A percentile compares a stretch with the other conserved stretches of the same genome.
These are phyloP conservation scores for Ascosphaera pollenicola DNA, from an alignment of 2,329 filamentous ascomycete species.

Conservation along the genomic window DNA sequence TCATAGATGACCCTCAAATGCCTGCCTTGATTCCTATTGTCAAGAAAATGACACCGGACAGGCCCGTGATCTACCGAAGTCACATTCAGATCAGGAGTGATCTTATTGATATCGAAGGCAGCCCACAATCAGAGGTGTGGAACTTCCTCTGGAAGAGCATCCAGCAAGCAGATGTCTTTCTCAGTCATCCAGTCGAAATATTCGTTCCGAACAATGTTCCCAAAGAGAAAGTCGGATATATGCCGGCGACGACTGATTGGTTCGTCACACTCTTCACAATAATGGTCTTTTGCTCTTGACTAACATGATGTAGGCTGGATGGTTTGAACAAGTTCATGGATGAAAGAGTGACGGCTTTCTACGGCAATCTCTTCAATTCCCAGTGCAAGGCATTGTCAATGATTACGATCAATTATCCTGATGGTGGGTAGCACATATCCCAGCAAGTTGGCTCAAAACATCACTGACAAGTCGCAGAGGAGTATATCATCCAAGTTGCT, in stretches of 20 bases:
- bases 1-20: constrained; percentile 75
- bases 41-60: constrained; percentile 45
- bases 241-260: constrained; percentile 69
- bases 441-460: constrained; percentile 26
- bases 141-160: constrained; percentile 52
- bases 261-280: constrained; percentile 10
- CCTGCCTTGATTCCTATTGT: constrained; percentile 54
- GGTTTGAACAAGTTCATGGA: constrained; percentile 57
- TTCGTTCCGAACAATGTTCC: constrained; percentile 54
- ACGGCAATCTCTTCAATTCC: constrained; percentile 51
- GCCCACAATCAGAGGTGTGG: constrained; percentile 54
- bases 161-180: constrained; percentile 51
- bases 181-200: constrained; percentile 55
- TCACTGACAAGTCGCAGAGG: constrained; percentile 21
- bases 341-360: constrained; percentile 49
- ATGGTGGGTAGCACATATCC: constrained; percentile 8
- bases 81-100: constrained; percentile 69
- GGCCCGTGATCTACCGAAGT: constrained; percentile 58
- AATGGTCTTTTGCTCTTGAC: constrained; percentile 1
- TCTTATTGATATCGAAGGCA: constrained; percentile 37
- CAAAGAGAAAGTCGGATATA: constrained; percentile 43
- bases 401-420: constrained; percentile 17
- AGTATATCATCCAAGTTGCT: constrained; percentile 61
- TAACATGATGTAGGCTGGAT: constrained; percentile 34
- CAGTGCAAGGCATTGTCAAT: constrained; percentile 33